Base-by-base conservation (phyloP, 1,139 yeast genomes). In the Magnusiomyces paraingens region DNA sequence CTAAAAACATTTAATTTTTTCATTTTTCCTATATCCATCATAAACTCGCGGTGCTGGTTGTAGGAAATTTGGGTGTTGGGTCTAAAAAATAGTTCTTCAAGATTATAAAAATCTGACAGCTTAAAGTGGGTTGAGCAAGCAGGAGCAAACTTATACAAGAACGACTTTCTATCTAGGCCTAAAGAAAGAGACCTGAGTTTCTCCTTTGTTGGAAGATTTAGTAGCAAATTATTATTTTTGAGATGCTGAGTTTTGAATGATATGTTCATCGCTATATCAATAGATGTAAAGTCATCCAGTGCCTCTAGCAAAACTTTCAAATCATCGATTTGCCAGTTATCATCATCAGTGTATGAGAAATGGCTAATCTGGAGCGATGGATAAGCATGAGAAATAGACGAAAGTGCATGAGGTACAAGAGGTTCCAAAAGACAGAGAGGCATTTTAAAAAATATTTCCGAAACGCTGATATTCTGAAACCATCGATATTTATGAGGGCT, bases 301-400 rank as follows among this genome's bases (percentile, higher is more conserved):
- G 15, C 40, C 10, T 8, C 38, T 11, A 45, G 14, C 40, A 45
- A 45, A 10, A 15, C 21, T 17, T 29, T 45, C 38, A 45, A 11
- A 29, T 45, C 48, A 15, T 29, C 21, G 15, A 45, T 45, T 45
- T 45, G 48, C 48, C 48, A 45, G 38, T 45, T 15, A 32, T 45
- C 48, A 15, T 12, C 17, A 15, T 45, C 48, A 29, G 29, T 29
- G 18, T 45, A 45, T 29, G 20, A 17, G 14, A 45, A 15, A 45
- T 38, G 14, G 38, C 20, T 2, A 29, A 45, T 11, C 8, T 12
- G 14, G 6, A 45, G 38, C 5, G 14, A 17, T 2, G 48, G 48
- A 17, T 45, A 45, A 2, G 10, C 20, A 3, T 26, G 22, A 8
- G 39, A 12, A 15, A n/a, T 29, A 21, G 17, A 8, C 21, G 12